phyloP scores from a whole-genome alignment of 2,329 filamentous ascomycete genomes.

The Cyclaneusma minus region DNA sequence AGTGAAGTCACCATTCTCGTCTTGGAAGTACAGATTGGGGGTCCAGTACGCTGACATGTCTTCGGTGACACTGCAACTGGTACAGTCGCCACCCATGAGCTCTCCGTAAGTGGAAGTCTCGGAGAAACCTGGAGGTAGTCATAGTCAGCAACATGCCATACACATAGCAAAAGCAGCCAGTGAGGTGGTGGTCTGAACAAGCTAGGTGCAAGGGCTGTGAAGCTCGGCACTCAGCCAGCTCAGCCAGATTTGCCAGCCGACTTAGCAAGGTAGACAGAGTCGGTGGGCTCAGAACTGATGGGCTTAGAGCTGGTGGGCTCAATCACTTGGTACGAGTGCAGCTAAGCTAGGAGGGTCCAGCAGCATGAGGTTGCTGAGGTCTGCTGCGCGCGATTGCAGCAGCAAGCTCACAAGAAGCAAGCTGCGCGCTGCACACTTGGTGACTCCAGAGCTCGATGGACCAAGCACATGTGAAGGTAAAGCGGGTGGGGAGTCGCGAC shows the following conservation, averaged over 20 bases:
- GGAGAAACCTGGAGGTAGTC: constrained; percentile 41
- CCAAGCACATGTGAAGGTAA: background rate
- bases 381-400: too few species aligned
- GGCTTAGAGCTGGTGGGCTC: too few species aligned
- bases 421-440: background rate
- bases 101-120: constrained; percentile 37
- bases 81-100: constrained; percentile 51
- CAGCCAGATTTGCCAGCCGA: too few species aligned
- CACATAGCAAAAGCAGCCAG: too few species aligned
- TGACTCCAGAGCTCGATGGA: too few species aligned
- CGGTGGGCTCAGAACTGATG: background rate
- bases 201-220: too few species aligned
- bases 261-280: background rate
- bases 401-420: too few species aligned
- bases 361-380: too few species aligned
- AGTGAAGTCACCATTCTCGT: constrained; percentile 43
- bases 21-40: constrained; percentile 63
- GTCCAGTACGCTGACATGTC: constrained; percentile 87
- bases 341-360: too few species aligned
- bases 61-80: constrained; percentile 63
- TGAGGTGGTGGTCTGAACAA: background rate
- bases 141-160: constrained; percentile 8
- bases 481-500: constrained; percentile 19
- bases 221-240: too few species aligned
- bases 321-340: too few species aligned